phyloP scores from a whole-genome alignment of 164 flowering plant species.

The Kalanchoe fedtschenkoi region DNA sequence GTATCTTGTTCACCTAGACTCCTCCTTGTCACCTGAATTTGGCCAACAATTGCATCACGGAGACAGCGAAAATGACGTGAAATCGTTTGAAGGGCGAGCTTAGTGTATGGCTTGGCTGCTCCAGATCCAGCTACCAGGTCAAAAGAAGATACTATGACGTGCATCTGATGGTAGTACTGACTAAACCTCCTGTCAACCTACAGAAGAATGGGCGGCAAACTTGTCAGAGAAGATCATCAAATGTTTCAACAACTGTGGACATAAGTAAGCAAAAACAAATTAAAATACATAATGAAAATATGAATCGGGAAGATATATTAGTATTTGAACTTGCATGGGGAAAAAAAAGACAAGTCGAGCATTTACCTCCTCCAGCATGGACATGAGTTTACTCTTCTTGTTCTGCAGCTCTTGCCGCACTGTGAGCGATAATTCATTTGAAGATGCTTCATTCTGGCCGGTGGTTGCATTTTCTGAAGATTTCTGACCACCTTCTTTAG shows the following conservation, averaged over 20 bases:
- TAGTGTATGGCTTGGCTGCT: constrained; percentile 73
- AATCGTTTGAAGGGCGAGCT: constrained; percentile 66
- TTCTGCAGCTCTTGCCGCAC: constrained; percentile 63
- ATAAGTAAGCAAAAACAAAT: too few species aligned
- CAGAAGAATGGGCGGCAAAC: constrained; percentile 5
- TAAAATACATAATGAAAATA: too few species aligned
- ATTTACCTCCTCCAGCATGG: constrained; percentile 80
- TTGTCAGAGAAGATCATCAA: not conserved
- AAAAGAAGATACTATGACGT: constrained; percentile 63
- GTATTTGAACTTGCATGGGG: too few species aligned
- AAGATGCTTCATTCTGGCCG: constrained; percentile 24
- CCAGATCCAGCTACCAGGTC: constrained; percentile 67
- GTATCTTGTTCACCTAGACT: constrained; percentile 66
- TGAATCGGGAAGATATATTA: too few species aligned
- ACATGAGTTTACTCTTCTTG: constrained; percentile 59
- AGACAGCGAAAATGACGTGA: constrained; percentile 79
- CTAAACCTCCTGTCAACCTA: constrained; percentile 78
- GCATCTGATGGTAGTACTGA: constrained; percentile 77
- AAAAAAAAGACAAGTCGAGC: not conserved
- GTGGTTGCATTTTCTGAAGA: constrained; percentile 6
- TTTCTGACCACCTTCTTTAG: constrained; percentile 28
- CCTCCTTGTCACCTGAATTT: constrained; percentile 38
- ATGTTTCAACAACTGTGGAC: too few species aligned
- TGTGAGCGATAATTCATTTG: constrained; percentile 43
- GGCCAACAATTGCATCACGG: constrained; percentile 61